Percentiles rank a stretch among this genome's conserved stretches.
These are phyloP conservation scores for Ustilago nuda DNA, from an alignment of 1,284 basidiomycete genomes.

Conservation along the genomic window DNA sequence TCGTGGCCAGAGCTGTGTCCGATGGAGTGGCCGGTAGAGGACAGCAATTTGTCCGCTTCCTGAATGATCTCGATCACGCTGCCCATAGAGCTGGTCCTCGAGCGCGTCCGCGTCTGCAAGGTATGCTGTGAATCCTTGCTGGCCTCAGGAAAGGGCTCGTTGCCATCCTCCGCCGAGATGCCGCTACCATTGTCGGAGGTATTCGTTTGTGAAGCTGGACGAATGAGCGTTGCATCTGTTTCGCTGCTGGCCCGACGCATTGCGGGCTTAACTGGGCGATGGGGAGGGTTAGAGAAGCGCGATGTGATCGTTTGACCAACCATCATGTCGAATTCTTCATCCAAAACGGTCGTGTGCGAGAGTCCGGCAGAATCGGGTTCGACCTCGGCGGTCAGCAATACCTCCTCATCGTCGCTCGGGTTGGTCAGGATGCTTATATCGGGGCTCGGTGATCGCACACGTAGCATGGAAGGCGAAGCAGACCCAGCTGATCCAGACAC, in stretches of 20 bases:
- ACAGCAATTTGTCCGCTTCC: conserved; percentile 41
- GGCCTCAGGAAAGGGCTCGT: not conserved
- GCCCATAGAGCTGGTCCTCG: conserved; percentile 30
- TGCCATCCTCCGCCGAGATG: not conserved
- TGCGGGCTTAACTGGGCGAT: not conserved
- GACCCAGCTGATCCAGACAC: not conserved
- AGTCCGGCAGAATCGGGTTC: conserved; percentile 11
- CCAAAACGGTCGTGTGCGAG: conserved; percentile 18
- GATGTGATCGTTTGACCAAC: conserved; percentile 23
- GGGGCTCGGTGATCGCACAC: conserved; percentile 26
- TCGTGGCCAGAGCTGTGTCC: conserved; percentile 38
- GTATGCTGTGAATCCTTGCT: conserved; percentile 29
- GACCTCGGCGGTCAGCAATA: conserved; percentile 33
- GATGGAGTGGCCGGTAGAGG: conserved; percentile 36
- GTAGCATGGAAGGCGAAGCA: conserved; percentile 8
- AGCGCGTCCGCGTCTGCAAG: conserved; percentile 5
- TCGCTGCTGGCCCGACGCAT: conserved; percentile 8
- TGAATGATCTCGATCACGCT: conserved; percentile 34
- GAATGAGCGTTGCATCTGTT: not conserved
- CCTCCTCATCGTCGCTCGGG: conserved; percentile 41
- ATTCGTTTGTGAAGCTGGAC: not conserved
- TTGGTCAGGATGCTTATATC: conserved; percentile 31
- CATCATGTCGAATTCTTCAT: conserved; percentile 44
- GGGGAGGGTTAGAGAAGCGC: conserved; percentile 19
- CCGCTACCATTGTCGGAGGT: not conserved